A percentile compares a stretch with the other conserved stretches of the same genome.
These are phyloP conservation scores for Cronartium quercuum DNA, from an alignment of 1,284 basidiomycete species.

Conservation along the genomic window DNA sequence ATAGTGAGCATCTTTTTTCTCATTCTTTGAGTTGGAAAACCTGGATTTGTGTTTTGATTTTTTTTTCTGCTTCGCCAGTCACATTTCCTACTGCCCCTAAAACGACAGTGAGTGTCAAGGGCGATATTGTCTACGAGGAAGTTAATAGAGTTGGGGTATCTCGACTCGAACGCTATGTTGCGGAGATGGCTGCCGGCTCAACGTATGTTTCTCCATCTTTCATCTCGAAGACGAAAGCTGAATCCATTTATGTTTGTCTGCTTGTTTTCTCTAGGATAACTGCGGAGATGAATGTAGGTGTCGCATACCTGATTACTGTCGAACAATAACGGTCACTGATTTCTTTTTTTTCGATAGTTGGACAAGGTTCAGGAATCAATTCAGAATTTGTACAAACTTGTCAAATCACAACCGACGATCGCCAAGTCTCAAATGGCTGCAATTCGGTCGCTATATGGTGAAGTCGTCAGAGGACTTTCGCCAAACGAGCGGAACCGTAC, in stretches of 20 bases:
- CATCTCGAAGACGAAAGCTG: too few relatives aligned
- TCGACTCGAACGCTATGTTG: slow-evolving; percentile 83
- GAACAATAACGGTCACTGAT: too few relatives aligned
- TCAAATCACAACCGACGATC: slow-evolving; percentile 93
- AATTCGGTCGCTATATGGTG: slow-evolving; percentile 92
- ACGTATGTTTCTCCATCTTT: too few relatives aligned
- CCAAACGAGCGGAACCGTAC: slow-evolving; percentile 40
- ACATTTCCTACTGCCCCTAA: slow-evolving; percentile 96
- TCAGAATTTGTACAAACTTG: slow-evolving; percentile 84
- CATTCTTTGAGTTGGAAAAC: too few relatives aligned
- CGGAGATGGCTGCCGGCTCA: slow-evolving; percentile 92
- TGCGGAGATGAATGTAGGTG: slow-evolving; percentile 60
- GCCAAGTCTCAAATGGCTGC: slow-evolving; percentile 94
- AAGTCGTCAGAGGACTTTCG: slow-evolving; percentile 62
- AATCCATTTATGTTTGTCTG: too few relatives aligned
- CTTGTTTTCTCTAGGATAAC: too few relatives aligned
- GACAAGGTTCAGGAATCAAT: slow-evolving; percentile 96
- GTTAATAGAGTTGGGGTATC: slow-evolving; percentile 90
- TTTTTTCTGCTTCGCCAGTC: slow-evolving; percentile 63
- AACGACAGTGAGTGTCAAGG: slow-evolving; percentile 88
- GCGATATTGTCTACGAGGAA: slow-evolving; percentile 90
- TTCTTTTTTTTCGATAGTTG: too few relatives aligned
- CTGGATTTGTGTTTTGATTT: too few relatives aligned
- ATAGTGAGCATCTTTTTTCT: slow-evolving; percentile 70
- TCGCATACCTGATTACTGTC: too few relatives aligned